Conservation (phyloP, 2,329 filamentous ascomycete genomes). For the Anthostomella pinea region DNA sequence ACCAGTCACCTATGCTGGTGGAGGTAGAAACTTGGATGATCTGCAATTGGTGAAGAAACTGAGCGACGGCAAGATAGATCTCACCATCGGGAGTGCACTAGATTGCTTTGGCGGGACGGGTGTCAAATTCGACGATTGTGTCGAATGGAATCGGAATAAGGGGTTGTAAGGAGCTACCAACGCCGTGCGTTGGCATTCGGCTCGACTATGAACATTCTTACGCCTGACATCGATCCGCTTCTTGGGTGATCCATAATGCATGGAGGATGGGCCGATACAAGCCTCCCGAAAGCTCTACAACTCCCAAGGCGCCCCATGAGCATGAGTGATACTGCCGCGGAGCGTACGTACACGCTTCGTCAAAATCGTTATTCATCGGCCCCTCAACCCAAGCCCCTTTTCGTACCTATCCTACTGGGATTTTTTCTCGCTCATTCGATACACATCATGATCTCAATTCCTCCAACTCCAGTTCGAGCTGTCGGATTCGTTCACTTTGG, state of each 20-base stretch:
- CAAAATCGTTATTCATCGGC: constrained; percentile 25
- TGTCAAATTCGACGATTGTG: constrained; percentile 85
- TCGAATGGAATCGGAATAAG: constrained; percentile 73
- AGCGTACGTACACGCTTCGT: constrained; percentile 26
- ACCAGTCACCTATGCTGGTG: constrained; percentile 94
- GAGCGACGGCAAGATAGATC: constrained; percentile 78
- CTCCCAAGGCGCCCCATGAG: constrained; percentile 13
- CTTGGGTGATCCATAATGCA: background rate
- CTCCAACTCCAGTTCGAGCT: constrained; percentile 66
- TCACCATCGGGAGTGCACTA: constrained; percentile 94
- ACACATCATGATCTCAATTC: constrained; percentile 52
- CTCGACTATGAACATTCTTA: constrained; percentile 2
- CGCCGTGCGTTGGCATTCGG: too few relatives aligned
- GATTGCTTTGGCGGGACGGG: constrained; percentile 92
- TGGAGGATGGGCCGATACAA: background rate
- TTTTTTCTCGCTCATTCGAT: constrained; percentile 9
- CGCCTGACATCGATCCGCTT: background rate
- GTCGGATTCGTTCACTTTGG: constrained; percentile 65
- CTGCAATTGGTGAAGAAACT: constrained; percentile 76
- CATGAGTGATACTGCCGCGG: constrained; percentile 13
- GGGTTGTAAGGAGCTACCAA: constrained; percentile 4
- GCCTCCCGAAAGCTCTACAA: constrained; percentile 11
- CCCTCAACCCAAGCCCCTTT: constrained; percentile 7
- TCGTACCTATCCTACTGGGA: constrained; percentile 18
- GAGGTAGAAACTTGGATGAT: constrained; percentile 79